Percentiles rank a stretch among this genome's conserved stretches.
Conservation (phyloP, 2,329 filamentous ascomycete species). For the Aspergillus sp. region DNA sequence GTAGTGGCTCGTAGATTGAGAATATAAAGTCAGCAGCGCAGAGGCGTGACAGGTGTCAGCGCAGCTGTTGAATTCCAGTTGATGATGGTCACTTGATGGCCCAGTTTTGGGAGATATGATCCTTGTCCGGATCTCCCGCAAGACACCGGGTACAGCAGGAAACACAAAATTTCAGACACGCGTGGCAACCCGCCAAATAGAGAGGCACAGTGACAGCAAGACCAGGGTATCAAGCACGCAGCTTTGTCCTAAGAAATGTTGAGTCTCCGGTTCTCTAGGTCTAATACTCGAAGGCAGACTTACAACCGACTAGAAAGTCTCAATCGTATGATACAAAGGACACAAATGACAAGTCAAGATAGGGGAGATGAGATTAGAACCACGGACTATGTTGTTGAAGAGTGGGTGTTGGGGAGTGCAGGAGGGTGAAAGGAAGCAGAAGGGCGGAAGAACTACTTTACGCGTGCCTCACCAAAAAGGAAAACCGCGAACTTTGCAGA, state of each 20-base stretch:
- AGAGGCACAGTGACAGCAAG: neutral
- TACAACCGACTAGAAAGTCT: neutral
- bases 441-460: constrained; percentile 16
- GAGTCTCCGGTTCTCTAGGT: neutral
- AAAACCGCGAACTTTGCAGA: constrained; percentile 14
- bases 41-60: neutral
- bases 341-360: neutral
- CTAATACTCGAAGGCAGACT: neutral
- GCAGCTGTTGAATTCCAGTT: neutral
- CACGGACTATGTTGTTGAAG: neutral
- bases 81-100: neutral
- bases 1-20: neutral
- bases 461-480: constrained; percentile 14
- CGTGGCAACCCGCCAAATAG: neutral
- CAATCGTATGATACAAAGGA: neutral
- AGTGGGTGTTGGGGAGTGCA: constrained; percentile 3
- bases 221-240: neutral
- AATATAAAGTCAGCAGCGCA: neutral
- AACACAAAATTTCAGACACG: neutral
- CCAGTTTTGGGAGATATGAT: neutral
- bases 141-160: neutral
- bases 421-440: constrained; percentile 9
- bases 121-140: neutral
- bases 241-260: neutral
- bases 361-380: neutral